phyloP scores from a whole-genome alignment of 164 flowering plant genomes.

The Aristolochia californica region DNA sequence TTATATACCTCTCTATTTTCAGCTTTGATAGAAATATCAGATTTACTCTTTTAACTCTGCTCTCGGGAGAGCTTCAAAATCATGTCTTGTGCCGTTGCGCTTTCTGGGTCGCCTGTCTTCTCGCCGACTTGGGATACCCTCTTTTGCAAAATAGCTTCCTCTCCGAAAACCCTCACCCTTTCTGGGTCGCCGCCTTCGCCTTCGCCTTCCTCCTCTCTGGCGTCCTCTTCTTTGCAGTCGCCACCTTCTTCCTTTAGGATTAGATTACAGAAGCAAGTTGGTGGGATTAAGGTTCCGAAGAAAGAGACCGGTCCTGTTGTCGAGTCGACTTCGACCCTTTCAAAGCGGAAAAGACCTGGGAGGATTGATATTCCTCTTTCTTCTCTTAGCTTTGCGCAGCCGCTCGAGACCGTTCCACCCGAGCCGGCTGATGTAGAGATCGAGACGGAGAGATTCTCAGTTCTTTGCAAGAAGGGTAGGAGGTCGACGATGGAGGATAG shows the following conservation, averaged over 20 bases:
- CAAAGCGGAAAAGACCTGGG: constrained; percentile 72
- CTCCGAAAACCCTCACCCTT: constrained; percentile 12
- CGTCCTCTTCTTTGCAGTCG: not conserved
- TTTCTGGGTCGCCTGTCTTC: constrained; percentile 32
- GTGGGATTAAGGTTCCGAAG: constrained; percentile 19
- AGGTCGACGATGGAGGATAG: constrained; percentile 81
- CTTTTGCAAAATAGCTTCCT: constrained; percentile 16
- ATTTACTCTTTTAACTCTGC: not conserved
- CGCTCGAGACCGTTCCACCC: not conserved
- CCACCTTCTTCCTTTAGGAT: constrained; percentile 20
- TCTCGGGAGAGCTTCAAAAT: not conserved
- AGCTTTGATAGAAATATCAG: not conserved
- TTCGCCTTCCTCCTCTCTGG: constrained; percentile 9
- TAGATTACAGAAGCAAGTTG: constrained; percentile 27
- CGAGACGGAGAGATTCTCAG: constrained; percentile 51
- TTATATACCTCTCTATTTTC: not conserved
- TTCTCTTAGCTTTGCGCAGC: constrained; percentile 17
- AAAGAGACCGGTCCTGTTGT: constrained; percentile 1
- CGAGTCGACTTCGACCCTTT: constrained; percentile 4
- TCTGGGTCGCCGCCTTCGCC: constrained; percentile 2
- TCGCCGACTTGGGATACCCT: constrained; percentile 20
- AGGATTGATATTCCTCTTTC: constrained; percentile 56
- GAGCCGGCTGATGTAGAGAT: constrained; percentile 24
- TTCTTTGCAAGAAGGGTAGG: constrained; percentile 75
- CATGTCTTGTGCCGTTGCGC: constrained; percentile 35